Evolutionary conservation across 257 asterid species (phyloP).

Genomic region (Haberlea rhodopensis): DNA sequence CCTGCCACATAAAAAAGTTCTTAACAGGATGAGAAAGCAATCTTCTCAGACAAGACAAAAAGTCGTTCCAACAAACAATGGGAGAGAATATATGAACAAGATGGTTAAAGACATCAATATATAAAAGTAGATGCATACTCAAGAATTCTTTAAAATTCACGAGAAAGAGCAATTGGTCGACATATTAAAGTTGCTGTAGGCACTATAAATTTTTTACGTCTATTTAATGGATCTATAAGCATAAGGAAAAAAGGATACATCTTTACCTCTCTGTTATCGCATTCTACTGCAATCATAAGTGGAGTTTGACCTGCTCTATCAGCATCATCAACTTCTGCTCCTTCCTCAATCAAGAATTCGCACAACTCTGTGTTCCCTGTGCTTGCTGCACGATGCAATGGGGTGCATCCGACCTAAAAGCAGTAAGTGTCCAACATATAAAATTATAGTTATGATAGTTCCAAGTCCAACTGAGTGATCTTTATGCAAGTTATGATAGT

Average conservation of each 20-base stretch:
- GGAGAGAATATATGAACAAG: constrained; percentile 5
- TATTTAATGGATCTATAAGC: not conserved
- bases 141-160: too few relatives aligned
- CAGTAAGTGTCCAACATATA: constrained; percentile 16
- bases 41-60: not conserved
- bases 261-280: constrained; percentile 68
- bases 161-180: too few relatives aligned
- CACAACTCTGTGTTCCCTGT: constrained; percentile 64
- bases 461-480: not conserved
- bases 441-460: constrained; percentile 15
- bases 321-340: constrained; percentile 83
- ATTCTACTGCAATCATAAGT: constrained; percentile 84
- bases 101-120: not conserved
- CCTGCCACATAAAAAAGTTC: constrained; percentile 43
- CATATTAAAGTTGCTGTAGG: too few relatives aligned
- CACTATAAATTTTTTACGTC: not conserved
- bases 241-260: constrained; percentile 9
- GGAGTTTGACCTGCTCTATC: constrained; percentile 92
- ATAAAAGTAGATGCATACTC: too few relatives aligned
- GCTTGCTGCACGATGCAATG: constrained; percentile 99
- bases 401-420: constrained; percentile 84
- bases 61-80: constrained; percentile 4
- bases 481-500: too few relatives aligned
- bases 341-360: constrained; percentile 89
- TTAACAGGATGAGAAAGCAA: not conserved